phyloP scores from a whole-genome alignment of 805 yeast species.

The Candida parachauliodes region DNA sequence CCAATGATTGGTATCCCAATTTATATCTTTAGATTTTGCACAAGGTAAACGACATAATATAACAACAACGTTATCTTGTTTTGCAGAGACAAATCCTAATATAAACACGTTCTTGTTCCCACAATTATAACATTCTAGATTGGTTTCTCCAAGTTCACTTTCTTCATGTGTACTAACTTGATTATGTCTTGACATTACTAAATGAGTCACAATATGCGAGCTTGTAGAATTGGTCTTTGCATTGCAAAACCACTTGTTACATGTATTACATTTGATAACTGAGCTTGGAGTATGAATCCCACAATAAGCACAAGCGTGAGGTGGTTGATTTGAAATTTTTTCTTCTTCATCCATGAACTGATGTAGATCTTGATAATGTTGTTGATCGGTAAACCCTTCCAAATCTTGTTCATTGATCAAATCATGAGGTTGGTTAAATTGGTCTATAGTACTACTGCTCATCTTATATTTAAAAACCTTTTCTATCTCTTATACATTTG shows the following conservation, averaged over 20 bases:
- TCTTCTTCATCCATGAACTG: slow-evolving; percentile 1
- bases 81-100: slow-evolving; percentile 84
- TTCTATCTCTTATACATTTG: slow-evolving; percentile 1
- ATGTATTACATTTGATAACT: slow-evolving; percentile 71
- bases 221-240: slow-evolving; percentile 52
- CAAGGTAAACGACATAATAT: slow-evolving; percentile 86
- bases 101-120: slow-evolving; percentile 77
- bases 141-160: slow-evolving; percentile 82
- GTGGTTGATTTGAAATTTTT: slow-evolving; percentile 1
- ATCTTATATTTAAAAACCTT: not conserved
- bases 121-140: slow-evolving; percentile 86
- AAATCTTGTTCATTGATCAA: slow-evolving; percentile 10
- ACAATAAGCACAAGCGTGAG: slow-evolving; percentile 60
- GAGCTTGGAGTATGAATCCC: slow-evolving; percentile 62
- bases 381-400: slow-evolving; percentile 7
- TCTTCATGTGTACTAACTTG: slow-evolving; percentile 71
- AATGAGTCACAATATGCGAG: slow-evolving; percentile 82
- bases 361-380: slow-evolving; percentile 4
- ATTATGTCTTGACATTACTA: slow-evolving; percentile 77
- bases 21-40: slow-evolving; percentile 66
- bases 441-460: slow-evolving; percentile 2
- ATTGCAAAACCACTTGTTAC: slow-evolving; percentile 90
- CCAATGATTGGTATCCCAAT: slow-evolving; percentile 91
- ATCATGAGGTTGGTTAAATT: not conserved
- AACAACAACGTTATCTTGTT: slow-evolving; percentile 81